Evolutionary conservation across 305 asterid species (phyloP).

Genomic region (Caryopteris hybrid): DNA sequence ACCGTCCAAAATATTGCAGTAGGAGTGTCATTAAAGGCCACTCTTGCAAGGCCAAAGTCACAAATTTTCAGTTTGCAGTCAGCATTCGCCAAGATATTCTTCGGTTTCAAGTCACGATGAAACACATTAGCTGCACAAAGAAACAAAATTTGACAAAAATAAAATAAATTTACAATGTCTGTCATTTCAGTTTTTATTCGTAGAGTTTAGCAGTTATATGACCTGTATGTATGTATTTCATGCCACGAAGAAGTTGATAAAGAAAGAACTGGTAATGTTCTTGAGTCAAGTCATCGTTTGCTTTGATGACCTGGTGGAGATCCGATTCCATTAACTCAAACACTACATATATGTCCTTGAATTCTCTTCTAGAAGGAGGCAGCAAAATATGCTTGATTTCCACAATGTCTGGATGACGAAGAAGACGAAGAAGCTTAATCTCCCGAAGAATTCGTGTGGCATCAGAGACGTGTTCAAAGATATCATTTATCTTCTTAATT

Average conservation of each 20-base stretch:
- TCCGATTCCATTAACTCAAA: constrained; percentile 97
- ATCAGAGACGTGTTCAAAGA: constrained; percentile 94
- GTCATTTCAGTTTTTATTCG: too few species aligned
- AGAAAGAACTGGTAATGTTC: constrained; percentile 96
- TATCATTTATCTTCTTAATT: constrained; percentile 90
- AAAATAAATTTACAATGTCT: too few species aligned
- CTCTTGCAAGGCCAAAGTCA: constrained; percentile 97
- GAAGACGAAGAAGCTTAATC: constrained; percentile 96
- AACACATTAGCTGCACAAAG: constrained; percentile 78
- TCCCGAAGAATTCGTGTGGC: constrained; percentile 97
- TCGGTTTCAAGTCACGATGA: constrained; percentile 94
- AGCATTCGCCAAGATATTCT: constrained; percentile 91
- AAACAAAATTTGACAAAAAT: background rate
- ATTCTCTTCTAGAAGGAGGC: constrained; percentile 95
- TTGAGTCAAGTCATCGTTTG: constrained; percentile 88
- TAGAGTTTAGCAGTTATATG: background rate
- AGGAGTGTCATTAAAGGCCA: constrained; percentile 94
- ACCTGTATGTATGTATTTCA: constrained; percentile 98
- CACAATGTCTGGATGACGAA: constrained; percentile 96
- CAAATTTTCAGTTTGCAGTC: constrained; percentile 93
- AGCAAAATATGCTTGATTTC: constrained; percentile 94
- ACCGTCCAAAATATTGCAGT: constrained; percentile 98
- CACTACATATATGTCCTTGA: constrained; percentile 88
- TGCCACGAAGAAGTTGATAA: constrained; percentile 95
- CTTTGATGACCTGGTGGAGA: constrained; percentile 95